Evolutionary conservation across 2,329 filamentous ascomycete species (phyloP), one percentile per base, ranked within the genome.

Genomic region (Teratosphaeriaceae sp.): DNA sequence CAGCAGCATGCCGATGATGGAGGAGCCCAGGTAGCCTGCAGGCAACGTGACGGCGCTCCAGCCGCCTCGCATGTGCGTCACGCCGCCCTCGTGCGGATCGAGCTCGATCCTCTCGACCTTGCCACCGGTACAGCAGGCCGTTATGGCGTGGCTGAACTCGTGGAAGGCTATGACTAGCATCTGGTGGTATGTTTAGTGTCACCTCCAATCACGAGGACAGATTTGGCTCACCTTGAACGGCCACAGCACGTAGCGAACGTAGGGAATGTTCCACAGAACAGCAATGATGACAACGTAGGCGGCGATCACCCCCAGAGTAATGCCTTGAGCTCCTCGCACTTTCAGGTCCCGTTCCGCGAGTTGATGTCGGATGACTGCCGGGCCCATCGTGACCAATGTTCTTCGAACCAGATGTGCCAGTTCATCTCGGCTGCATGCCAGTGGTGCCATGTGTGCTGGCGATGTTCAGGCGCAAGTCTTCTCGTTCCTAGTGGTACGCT

Each of bases 141-240:
- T 79, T 54, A 87, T 76, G 38, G 85, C 85, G 64, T 89, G 85
- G 11, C 82, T 79, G 57, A 88, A 75, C 56, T 89, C 85, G 65
- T 89, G 85, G 63, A 88, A 89, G 27, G 85, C 85, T 50, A 89
- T 88, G 40, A 86, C 83, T 16, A 89, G 74, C 84, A 88, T 88
- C 80, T 84, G 45, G n/a, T n/a, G n/a, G n/a, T n/a, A n/a, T n/a
- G n/a, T n/a, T n/a, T n/a, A n/a, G n/a, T n/a, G n/a, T n/a, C n/a
- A n/a, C n/a, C n/a, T n/a, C n/a, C n/a, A n/a, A n/a, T n/a, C n/a
- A n/a, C n/a, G n/a, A n/a, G n/a, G n/a, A n/a, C n/a, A n/a, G n/a
- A n/a, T n/a, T n/a, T n/a, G 24, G 21, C 27, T 31, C 60, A 84
- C 81, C 69, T 89, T 89, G 70, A 89, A 88, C 3, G 85, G 85